phyloP scores from a whole-genome alignment of 1,284 basidiomycete genomes.

The Athelia sp. region DNA sequence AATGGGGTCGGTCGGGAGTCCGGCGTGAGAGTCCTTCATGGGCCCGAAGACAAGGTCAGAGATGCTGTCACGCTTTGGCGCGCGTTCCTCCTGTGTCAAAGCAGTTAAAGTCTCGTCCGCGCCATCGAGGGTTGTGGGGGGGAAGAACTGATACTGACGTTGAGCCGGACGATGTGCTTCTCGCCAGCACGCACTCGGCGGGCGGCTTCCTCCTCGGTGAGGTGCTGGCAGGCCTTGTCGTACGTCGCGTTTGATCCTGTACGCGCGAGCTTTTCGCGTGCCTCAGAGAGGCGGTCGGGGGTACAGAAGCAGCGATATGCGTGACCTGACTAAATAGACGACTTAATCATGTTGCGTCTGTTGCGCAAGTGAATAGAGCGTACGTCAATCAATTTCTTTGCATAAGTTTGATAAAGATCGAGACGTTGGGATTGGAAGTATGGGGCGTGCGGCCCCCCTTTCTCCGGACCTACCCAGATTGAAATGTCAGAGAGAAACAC shows the following conservation, averaged over 20 bases:
- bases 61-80: conserved; percentile 41
- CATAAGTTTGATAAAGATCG: conserved; percentile 77
- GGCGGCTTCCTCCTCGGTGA: conserved; percentile 81
- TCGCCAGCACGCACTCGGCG: conserved; percentile 73
- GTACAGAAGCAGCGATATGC: conserved; percentile 97
- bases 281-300: conserved; percentile 58
- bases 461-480: conserved; percentile 63
- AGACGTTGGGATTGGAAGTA: conserved; percentile 92
- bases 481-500: conserved; percentile 2
- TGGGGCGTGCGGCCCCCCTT: conserved; percentile 66
- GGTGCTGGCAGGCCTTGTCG: conserved; percentile 80
- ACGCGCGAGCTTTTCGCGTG: conserved; percentile 64
- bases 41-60: conserved; percentile 75
- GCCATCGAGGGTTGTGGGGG: conserved; percentile 3
- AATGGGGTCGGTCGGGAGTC: conserved; percentile 85
- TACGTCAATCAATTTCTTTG: conserved; percentile 74
- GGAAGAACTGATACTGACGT: conserved; percentile 45
- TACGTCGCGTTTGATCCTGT: conserved; percentile 76
- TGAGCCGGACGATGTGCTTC: conserved; percentile 80
- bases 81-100: conserved; percentile 42
- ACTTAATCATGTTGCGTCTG: not conserved
- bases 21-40: conserved; percentile 70
- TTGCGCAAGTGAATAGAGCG: conserved; percentile 13
- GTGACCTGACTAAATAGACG: conserved; percentile 56
- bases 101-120: conserved; percentile 16